A percentile compares a stretch with the other conserved stretches of the same genome.
phyloP scores from a whole-genome alignment of 1,284 basidiomycete genomes.

The Cronartium quercuum region DNA sequence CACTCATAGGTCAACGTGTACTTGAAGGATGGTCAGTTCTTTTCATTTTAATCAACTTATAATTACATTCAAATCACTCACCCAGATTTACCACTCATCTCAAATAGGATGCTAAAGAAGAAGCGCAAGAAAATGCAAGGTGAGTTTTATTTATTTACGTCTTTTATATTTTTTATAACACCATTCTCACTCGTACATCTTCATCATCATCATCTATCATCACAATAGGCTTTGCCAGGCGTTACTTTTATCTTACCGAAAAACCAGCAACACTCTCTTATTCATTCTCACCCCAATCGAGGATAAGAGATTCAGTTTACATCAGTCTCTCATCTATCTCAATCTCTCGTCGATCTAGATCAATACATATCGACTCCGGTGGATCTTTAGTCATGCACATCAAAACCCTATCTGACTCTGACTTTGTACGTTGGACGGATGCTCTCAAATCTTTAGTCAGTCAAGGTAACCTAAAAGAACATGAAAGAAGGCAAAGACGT shows the following conservation, averaged over 20 bases:
- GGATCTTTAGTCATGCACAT: conserved; percentile 38
- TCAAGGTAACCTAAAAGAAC: conserved; percentile 4
- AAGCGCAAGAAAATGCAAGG: conserved; percentile 39
- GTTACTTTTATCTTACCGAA: conserved; percentile 36
- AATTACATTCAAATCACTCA: too few species aligned
- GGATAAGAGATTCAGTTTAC: conserved; percentile 34
- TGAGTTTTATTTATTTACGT: background rate
- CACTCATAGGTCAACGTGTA: conserved; percentile 23
- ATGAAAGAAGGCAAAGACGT: conserved; percentile 10
- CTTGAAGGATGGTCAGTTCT: conserved; percentile 38
- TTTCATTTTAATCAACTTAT: too few species aligned
- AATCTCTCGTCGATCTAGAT: conserved; percentile 27
- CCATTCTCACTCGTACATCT: background rate
- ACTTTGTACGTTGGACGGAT: conserved; percentile 28
- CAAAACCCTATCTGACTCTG: conserved; percentile 25
- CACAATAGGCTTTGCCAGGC: conserved; percentile 28
- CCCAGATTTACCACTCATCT: background rate
- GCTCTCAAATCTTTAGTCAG: conserved; percentile 23
- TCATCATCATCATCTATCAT: background rate
- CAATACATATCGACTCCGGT: conserved; percentile 38
- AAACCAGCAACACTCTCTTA: conserved; percentile 34
- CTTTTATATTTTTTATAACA: background rate
- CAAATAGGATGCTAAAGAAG: conserved; percentile 37
- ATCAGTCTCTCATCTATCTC: conserved; percentile 34
- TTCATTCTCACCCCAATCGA: conserved; percentile 33